Evolutionary conservation across 768 basidiomycete genomes (phyloP).

Genomic region (Boletus speciosus): DNA sequence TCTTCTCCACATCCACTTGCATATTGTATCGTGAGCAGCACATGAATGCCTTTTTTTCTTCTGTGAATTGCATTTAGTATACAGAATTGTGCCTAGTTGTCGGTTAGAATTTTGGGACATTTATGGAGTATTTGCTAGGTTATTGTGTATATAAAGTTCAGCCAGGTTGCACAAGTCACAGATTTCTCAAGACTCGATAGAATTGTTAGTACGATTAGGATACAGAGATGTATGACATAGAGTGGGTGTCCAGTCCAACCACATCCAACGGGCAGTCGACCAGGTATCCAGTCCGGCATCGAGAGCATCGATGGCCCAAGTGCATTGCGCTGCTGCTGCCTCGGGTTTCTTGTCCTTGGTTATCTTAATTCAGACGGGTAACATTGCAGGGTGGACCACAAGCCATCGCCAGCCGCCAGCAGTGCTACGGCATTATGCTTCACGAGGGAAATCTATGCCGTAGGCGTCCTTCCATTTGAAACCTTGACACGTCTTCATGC

Average conservation of each 20-base stretch:
- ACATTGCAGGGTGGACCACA: not conserved
- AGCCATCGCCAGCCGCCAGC: slow-evolving; percentile 3
- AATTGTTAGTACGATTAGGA: not conserved
- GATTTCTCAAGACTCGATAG: not conserved
- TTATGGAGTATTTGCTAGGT: not conserved
- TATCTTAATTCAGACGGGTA: slow-evolving; percentile 23
- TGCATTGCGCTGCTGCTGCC: not conserved
- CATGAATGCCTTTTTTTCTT: not conserved
- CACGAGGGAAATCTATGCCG: slow-evolving; percentile 12
- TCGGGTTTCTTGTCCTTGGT: slow-evolving; percentile 16
- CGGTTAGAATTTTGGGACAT: slow-evolving; percentile 2
- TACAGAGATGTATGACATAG: slow-evolving; percentile 2
- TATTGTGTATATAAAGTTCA: too few relatives aligned
- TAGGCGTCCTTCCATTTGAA: slow-evolving; percentile 12
- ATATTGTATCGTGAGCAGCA: slow-evolving; percentile 9
- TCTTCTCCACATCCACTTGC: slow-evolving; percentile 1
- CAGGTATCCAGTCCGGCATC: slow-evolving; percentile 7
- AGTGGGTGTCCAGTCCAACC: not conserved
- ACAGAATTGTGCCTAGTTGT: not conserved
- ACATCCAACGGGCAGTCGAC: not conserved
- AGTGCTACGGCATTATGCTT: slow-evolving; percentile 13
- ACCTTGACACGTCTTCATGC: slow-evolving; percentile 31
- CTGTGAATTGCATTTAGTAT: slow-evolving; percentile 4
- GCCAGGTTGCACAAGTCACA: not conserved
- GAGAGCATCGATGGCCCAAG: not conserved